Base-by-base conservation (phyloP, 352 stramenopile genomes). In the Globisporangium yorkense region DNA sequence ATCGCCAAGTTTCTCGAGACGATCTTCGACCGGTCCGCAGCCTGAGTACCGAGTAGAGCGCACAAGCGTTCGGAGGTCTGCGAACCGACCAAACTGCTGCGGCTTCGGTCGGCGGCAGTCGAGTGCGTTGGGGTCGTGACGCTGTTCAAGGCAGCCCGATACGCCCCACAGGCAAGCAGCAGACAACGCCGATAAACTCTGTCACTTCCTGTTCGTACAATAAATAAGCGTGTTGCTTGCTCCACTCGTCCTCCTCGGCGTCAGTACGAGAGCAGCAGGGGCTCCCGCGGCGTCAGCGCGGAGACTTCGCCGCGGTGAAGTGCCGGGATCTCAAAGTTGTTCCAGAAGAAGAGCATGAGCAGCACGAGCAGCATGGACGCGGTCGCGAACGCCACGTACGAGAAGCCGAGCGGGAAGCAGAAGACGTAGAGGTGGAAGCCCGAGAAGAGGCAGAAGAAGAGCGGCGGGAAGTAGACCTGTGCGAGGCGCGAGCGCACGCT, bases 401-500 rank as follows among this genome's bases (percentile, higher is more conserved):
- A 83, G 65, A 98, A 98, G 13, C 94, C 94, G 61, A 96, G 89
- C 37, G 94, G 90, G 65, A 94, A 98, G 21, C 81, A 90, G 63
- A 97, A 97, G 60, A 98, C 87, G 74, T 98, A 99, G 24, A 98
- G 62, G 72, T 98, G 93, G 62, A 98, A 97, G n/a, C 97, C 62
- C 16, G 88, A 80, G 67, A 99, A 98, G 62, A 96, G 87, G 21
- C 95, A 79, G 62, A 98, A 97, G 71, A 98, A 97, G 8, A 97
- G 66, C 37, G 71, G 61, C 24, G 89, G 92, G 66, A 96, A 97
- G 63, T 91, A 97, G n/a, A 67, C 54, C 39, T 83, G 78, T 1
- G 77, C 84, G 6, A 89, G 63, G 2, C 66, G 71, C 37, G 72
- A 84, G 18, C 92, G 85, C 13, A 96, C 82, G 56, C 85, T 89